Evolutionary conservation across 805 yeast genomes (phyloP), one percentile per base, ranked within the genome.

Genomic region (Teunomyces barrocoloradensis): DNA sequence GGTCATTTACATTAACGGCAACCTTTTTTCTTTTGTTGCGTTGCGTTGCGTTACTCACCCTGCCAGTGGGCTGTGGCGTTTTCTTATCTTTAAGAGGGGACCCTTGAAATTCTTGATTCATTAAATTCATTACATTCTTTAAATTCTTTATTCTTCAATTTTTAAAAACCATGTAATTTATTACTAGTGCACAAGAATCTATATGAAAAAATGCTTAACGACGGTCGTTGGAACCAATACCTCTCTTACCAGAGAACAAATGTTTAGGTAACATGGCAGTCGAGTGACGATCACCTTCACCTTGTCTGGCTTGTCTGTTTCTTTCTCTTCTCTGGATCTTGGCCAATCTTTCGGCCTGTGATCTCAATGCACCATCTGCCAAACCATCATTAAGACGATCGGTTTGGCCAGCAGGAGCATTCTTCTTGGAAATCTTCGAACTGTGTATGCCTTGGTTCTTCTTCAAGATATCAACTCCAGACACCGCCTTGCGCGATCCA

Each of bases 191-290:
- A 37, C 40, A 37, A 21, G 40, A 20, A 37, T 37, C 40, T 37
- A 37, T 39, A 39, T 23, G 21, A 11, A 39, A 42, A 27, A 17
- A 11, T n/a, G 29, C 27, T 60, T 77, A 89, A 78, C 98, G 92
- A 73, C 87, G 81, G 69, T 89, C 96, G 54, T 89, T 84, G 69
- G 85, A 86, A 69, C 97, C 97, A 61, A 82, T 83, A 77, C 97
- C 96, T 74, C 99, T 84, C 80, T 94, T 94, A 74, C 99, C 99
- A 60, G 89, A 74, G 77, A 86, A 87, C 79, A 94, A 78, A 74
- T 94, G 99, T 77, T 91, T 92, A 54, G 97, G 96, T 74, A 88
- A 70, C 52, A 88, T 75, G 44, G 87, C 94, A 46, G 90, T 80
- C 48, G 82, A 76, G 68, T 89, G 96, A 71, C 98, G 85, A 73